Evolutionary conservation across 371 early-diverging fungal species (phyloP), one percentile per base, ranked within the genome.

Genomic region (Ordospora colligata): DNA sequence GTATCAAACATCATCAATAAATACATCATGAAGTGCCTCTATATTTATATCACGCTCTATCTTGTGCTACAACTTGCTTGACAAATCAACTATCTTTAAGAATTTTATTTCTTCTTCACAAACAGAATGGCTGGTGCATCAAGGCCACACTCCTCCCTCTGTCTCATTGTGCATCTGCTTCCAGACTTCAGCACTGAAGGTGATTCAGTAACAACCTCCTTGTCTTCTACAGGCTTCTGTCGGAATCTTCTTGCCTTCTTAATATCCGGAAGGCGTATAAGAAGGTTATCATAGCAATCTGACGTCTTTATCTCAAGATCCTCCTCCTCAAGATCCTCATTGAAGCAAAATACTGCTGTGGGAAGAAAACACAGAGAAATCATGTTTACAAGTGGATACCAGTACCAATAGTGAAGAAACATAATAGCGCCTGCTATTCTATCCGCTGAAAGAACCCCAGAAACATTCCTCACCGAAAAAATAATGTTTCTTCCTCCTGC

Each of bases 331-430:
- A 76, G 52, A 70, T 73, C 70, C 49, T 77, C 44, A 65, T 81
- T 51, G 43, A 77, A 73, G 21, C 58, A 44, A 17, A 69, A 69
- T 1, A 69, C 50, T n/a, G 43, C 37, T 51, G 82, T 85, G 10
- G 82, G 83, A 27, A 53, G 46, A 54, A 71, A 62, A 58, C 70
- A 71, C 27, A 83, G 42, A 14, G 67, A 27, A 44, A 85, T 63
- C 52, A 79, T 74, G 10, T 69, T 67, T 23, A 82, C 46, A 10
- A 96, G 85, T 43, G 97, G 97, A 87, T 92, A 95, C 97, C 97
- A 99, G 88, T 93, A 94, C 98, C 98, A 97, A 85, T 92, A 94
- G 85, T 97, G 95, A 21, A 92, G 90, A 82, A 97, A 97, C 43
- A 98, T 86, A 7, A 92, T 90, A 87, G 91, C 91, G 47, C 96